Conservation (phyloP, 768 basidiomycete species). For the Leccinum pellstonianum region DNA sequence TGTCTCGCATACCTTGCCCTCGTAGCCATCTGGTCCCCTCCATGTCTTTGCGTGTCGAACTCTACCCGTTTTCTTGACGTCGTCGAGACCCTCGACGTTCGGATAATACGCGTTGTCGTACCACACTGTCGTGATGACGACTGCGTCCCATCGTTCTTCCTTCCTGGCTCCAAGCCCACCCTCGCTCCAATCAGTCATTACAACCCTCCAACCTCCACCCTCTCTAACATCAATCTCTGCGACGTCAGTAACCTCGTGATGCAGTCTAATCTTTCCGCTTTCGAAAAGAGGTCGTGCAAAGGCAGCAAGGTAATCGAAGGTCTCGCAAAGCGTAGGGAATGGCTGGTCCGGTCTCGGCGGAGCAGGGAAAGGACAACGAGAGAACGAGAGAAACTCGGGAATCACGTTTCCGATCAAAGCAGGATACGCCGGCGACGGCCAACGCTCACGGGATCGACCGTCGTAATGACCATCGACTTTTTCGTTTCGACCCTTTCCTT, state of each 20-base stretch:
- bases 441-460: constrained; percentile 20
- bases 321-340: constrained; percentile 31
- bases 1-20: constrained; percentile 28
- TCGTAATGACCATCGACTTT: neutral
- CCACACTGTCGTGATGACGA: constrained; percentile 47
- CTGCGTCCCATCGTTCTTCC: constrained; percentile 48
- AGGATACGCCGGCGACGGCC: constrained; percentile 50
- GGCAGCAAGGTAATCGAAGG: constrained; percentile 25
- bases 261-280: constrained; percentile 38
- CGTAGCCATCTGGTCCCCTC: constrained; percentile 39
- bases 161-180: constrained; percentile 19
- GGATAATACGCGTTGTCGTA: constrained; percentile 49
- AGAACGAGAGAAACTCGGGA: constrained; percentile 39
- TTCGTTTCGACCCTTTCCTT: neutral
- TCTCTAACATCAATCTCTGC: constrained; percentile 33
- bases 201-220: constrained; percentile 40
- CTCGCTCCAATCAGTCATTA: constrained; percentile 37
- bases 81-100: constrained; percentile 41
- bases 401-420: constrained; percentile 51
- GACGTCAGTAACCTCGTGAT: constrained; percentile 40
- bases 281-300: constrained; percentile 28
- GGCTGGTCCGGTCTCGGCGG: constrained; percentile 26
- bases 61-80: constrained; percentile 32
- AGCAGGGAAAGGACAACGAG: constrained; percentile 29
- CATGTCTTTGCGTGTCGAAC: constrained; percentile 45